Evolutionary conservation across 2,329 filamentous ascomycete species (phyloP).

Genomic region (Fulvia fulva): DNA sequence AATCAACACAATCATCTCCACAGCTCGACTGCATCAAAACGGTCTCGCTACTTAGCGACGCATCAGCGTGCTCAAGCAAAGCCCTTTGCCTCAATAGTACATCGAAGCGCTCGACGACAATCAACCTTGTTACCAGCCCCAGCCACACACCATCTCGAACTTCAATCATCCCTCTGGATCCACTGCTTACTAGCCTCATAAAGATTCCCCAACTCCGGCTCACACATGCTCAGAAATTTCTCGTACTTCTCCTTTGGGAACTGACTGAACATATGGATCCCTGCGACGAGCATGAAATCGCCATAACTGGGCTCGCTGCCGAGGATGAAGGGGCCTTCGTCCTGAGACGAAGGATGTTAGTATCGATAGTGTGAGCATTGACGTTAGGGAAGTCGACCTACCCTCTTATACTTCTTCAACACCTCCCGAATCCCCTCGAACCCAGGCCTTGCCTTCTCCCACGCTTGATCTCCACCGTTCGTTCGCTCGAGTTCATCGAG

Average conservation of each 20-base stretch:
- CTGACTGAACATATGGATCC: conserved; percentile 3
- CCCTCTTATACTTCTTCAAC: conserved; percentile 8
- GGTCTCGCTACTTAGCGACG: too few relatives aligned
- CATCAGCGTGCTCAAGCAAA: too few relatives aligned
- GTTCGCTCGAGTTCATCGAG: conserved; percentile 25
- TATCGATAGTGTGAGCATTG: too few relatives aligned
- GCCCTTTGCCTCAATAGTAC: too few relatives aligned
- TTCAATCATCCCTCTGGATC: conserved; percentile 12
- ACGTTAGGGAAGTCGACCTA: too few relatives aligned
- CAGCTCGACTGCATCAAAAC: too few relatives aligned
- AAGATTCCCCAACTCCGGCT: conserved; percentile 25
- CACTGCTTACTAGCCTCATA: conserved; percentile 11
- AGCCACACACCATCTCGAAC: too few relatives aligned
- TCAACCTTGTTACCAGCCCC: too few relatives aligned
- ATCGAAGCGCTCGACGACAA: too few relatives aligned
- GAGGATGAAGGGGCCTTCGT: conserved; percentile 18
- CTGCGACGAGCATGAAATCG: conserved; percentile 15
- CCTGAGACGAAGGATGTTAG: not conserved
- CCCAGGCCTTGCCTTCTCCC: conserved; percentile 10
- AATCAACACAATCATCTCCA: too few relatives aligned
- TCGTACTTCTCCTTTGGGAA: conserved; percentile 14
- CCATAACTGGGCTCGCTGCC: conserved; percentile 17
- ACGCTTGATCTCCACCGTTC: conserved; percentile 16
- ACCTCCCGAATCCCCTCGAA: conserved; percentile 5
- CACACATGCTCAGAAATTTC: conserved; percentile 32